Conservation (phyloP, 345 rosid species). For the Noccaea caerulescens region DNA sequence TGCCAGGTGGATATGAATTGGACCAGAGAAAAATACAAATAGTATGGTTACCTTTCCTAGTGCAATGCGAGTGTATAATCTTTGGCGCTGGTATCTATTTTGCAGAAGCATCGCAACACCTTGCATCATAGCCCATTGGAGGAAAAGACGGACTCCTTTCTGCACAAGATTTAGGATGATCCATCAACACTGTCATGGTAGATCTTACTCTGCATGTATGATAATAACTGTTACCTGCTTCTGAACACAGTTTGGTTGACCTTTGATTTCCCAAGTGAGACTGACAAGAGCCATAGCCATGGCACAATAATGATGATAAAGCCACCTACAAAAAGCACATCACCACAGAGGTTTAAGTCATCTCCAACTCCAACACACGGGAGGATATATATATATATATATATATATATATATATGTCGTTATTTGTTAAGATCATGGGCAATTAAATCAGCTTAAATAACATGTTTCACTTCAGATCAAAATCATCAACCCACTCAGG, state of each 20-base stretch:
- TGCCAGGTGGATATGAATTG: background rate
- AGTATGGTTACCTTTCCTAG: constrained; percentile 74
- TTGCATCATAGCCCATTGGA: constrained; percentile 99
- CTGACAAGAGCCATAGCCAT: constrained; percentile 96
- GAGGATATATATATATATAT: no score
- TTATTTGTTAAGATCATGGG: no score
- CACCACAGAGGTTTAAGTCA: constrained; percentile 18
- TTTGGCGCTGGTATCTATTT: constrained; percentile 97
- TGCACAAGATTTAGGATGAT: constrained; percentile 46
- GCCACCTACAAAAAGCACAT: constrained; percentile 77
- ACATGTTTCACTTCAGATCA: background rate
- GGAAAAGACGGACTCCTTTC: constrained; percentile 96
- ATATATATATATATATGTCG: no score
- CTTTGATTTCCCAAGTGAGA: constrained; percentile 99
- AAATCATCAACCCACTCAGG: background rate
- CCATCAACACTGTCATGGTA: constrained; percentile 14
- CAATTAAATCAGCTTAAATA: background rate
- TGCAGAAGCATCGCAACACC: constrained; percentile 99
- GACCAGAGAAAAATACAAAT: constrained; percentile 1
- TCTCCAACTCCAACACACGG: background rate
- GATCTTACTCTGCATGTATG: constrained; percentile 18
- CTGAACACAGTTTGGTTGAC: constrained; percentile 90
- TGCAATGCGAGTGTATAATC: constrained; percentile 98
- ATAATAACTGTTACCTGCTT: constrained; percentile 72
- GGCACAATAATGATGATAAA: constrained; percentile 96